These are phyloP conservation scores for Lasiosphaeriaceae sp. DNA, from an alignment of 495 filamentous ascomycete genomes.

Conservation along the genomic window DNA sequence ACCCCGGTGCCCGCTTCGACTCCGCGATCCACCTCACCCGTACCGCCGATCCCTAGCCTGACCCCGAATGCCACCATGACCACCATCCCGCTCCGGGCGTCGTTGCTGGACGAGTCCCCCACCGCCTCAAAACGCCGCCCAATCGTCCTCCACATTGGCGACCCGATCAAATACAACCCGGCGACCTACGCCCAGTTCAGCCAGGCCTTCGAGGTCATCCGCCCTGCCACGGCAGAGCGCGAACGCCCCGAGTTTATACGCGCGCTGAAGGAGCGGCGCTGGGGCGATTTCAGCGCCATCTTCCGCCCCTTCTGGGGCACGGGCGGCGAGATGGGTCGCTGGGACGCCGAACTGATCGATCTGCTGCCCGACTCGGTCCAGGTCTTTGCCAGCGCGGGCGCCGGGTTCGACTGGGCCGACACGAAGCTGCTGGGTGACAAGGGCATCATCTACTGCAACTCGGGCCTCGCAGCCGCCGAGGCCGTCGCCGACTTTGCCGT, in stretches of 20 bases:
- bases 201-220: slow-evolving; percentile 55
- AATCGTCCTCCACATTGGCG: slow-evolving; percentile 64
- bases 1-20: slow-evolving; percentile 42
- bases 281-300: slow-evolving; percentile 69
- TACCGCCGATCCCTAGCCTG: slow-evolving; percentile 25
- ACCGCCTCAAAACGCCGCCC: slow-evolving; percentile 15
- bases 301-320: slow-evolving; percentile 78
- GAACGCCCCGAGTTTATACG: slow-evolving; percentile 56
- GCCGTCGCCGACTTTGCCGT: slow-evolving; percentile 64
- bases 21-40: slow-evolving; percentile 41
- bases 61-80: slow-evolving; percentile 18
- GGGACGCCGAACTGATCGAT: slow-evolving; percentile 67
- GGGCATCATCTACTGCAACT: slow-evolving; percentile 70
- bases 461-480: slow-evolving; percentile 62
- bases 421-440: slow-evolving; percentile 60
- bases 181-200: slow-evolving; percentile 53
- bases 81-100: slow-evolving; percentile 10
- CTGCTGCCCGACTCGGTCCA: slow-evolving; percentile 61
- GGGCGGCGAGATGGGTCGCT: slow-evolving; percentile 72
- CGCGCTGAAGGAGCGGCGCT: slow-evolving; percentile 59
- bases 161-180: slow-evolving; percentile 64
- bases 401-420: slow-evolving; percentile 77
- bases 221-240: slow-evolving; percentile 47
- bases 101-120: neutral
- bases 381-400: slow-evolving; percentile 69